Evolutionary conservation across 2,329 filamentous ascomycete genomes (phyloP).

Genomic region (Aspergillus aculeatus): DNA sequence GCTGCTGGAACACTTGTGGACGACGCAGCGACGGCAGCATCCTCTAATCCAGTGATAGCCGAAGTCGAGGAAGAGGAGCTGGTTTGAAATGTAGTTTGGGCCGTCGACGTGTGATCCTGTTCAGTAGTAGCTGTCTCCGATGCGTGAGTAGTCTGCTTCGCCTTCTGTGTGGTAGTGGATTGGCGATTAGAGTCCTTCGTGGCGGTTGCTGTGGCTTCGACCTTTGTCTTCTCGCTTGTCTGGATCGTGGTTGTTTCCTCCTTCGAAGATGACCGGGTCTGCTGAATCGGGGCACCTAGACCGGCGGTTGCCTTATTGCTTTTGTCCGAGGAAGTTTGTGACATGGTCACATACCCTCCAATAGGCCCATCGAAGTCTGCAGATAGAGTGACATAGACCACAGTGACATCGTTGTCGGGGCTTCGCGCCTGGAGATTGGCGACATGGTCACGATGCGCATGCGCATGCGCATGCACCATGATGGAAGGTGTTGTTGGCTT

Average conservation of each 20-base stretch:
- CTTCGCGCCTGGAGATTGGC: conserved; percentile 22
- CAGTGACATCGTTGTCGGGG: conserved; percentile 20
- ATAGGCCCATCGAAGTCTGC: conserved; percentile 54
- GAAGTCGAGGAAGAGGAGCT: conserved; percentile 19
- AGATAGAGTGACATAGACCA: conserved; percentile 54
- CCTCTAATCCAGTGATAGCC: conserved; percentile 18
- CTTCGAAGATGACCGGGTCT: conserved; percentile 9
- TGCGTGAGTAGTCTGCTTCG: conserved; percentile 8
- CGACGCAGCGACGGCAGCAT: conserved; percentile 14
- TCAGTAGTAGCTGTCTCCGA: conserved; percentile 6
- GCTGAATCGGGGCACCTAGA: conserved; percentile 31
- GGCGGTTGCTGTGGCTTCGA: conserved; percentile 11
- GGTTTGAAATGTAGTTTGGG: conserved; percentile 22
- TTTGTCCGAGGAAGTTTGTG: conserved; percentile 9
- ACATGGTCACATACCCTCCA: conserved; percentile 48
- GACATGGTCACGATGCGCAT: conserved; percentile 31
- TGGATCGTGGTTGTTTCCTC: conserved; percentile 11
- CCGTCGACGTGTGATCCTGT: conserved; percentile 8
- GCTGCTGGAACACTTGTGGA: conserved; percentile 21
- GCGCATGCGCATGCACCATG: conserved; percentile 36
- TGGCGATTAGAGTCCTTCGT: conserved; percentile 12
- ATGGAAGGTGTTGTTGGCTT: conserved; percentile 3
- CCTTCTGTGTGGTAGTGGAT: conserved; percentile 17
- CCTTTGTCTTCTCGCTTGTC: conserved; percentile 12
- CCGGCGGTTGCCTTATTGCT: conserved; percentile 22